These are phyloP conservation scores for Candida ulmi DNA, from an alignment of 805 yeast genomes.

Conservation along the genomic window DNA sequence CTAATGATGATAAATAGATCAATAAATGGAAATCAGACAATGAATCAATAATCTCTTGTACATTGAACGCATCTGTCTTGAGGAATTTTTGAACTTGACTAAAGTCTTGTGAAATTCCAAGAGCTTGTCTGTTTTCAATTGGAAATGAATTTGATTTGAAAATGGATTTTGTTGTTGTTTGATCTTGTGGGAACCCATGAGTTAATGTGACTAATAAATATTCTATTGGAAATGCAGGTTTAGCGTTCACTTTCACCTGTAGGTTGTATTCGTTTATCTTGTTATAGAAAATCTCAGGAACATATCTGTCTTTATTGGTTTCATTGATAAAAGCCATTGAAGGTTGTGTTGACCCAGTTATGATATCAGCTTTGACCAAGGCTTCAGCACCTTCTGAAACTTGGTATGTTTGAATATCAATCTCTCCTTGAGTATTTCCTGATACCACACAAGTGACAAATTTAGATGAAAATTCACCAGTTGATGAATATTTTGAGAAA, in stretches of 20 bases:
- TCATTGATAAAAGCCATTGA: slow-evolving; percentile 76
- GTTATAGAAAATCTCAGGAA: slow-evolving; percentile 89
- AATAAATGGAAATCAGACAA: slow-evolving; percentile 76
- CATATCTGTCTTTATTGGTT: slow-evolving; percentile 70
- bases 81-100: slow-evolving; percentile 47
- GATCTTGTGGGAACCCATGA: slow-evolving; percentile 81
- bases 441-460: slow-evolving; percentile 90
- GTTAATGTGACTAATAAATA: slow-evolving; percentile 79
- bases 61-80: slow-evolving; percentile 24
- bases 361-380: slow-evolving; percentile 76
- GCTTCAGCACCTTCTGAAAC: slow-evolving; percentile 87
- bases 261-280: slow-evolving; percentile 83
- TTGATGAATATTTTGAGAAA: slow-evolving; percentile 53
- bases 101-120: slow-evolving; percentile 72
- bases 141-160: slow-evolving; percentile 54
- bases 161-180: slow-evolving; percentile 31
- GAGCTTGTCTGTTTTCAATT: slow-evolving; percentile 71
- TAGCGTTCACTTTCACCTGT: slow-evolving; percentile 82
- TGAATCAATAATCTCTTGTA: slow-evolving; percentile 27
- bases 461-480: slow-evolving; percentile 73
- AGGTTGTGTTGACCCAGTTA: slow-evolving; percentile 87
- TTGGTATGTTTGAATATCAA: slow-evolving; percentile 87
- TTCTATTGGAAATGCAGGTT: slow-evolving; percentile 92
- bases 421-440: slow-evolving; percentile 85
- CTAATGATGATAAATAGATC: slow-evolving; percentile 48